A percentile compares a stretch with the other conserved stretches of the same genome.
phyloP scores from a whole-genome alignment of 495 filamentous ascomycete species.

The Penicillium canescens region DNA sequence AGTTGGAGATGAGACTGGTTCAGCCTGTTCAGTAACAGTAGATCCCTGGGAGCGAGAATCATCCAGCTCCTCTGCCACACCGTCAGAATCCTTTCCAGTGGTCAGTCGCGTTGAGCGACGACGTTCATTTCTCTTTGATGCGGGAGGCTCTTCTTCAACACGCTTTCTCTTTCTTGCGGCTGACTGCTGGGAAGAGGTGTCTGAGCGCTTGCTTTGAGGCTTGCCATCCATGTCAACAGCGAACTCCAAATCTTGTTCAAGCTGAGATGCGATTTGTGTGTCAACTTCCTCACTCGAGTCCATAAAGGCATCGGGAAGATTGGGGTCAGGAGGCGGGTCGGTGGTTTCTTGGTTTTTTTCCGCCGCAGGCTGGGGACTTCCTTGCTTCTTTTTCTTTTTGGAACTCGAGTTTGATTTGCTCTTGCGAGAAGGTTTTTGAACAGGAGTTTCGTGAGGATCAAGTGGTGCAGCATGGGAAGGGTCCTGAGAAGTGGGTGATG shows the following conservation, averaged over 20 bases:
- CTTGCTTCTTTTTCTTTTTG: conserved; percentile 1
- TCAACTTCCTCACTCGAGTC: conserved; percentile 46
- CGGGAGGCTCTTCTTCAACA: conserved; percentile 16
- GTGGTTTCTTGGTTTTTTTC: background rate
- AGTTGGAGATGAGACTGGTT: conserved; percentile 14
- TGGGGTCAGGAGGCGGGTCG: background rate
- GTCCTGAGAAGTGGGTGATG: conserved; percentile 6
- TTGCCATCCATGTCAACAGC: conserved; percentile 30
- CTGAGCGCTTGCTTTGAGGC: background rate
- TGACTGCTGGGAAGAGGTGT: conserved; percentile 5
- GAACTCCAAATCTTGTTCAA: conserved; percentile 42
- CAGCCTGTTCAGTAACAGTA: conserved; percentile 1
- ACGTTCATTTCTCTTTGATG: conserved; percentile 19
- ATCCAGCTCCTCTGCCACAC: conserved; percentile 16
- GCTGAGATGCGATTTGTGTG: conserved; percentile 44
- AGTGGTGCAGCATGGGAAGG: background rate
- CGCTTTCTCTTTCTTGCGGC: conserved; percentile 44
- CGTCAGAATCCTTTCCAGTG: conserved; percentile 10
- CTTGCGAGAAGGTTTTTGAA: background rate
- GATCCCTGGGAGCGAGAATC: conserved; percentile 19
- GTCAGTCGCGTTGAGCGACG: conserved; percentile 36
- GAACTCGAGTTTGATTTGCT: conserved; percentile 2
- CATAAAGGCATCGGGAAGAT: conserved; percentile 10
- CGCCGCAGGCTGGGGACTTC: background rate
- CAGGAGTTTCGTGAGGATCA: conserved; percentile 2